Base-by-base conservation (phyloP, 2,329 filamentous ascomycete genomes). In the Penicillium vulpinum region DNA sequence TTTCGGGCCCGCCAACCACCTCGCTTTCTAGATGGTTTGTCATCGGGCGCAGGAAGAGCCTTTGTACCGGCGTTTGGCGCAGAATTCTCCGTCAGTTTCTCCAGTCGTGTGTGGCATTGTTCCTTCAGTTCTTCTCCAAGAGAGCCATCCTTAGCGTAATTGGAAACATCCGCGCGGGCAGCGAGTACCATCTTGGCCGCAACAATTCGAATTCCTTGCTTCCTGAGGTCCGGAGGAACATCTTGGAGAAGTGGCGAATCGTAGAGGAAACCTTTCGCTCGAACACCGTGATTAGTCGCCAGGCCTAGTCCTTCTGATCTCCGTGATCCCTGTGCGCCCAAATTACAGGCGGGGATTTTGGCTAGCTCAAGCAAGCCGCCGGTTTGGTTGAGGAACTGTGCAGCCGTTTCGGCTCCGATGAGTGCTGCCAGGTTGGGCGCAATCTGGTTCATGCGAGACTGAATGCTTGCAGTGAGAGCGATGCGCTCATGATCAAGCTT, bases 391-490 rank as follows among this genome's bases (percentile, higher is more conserved):
- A 99, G 88, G n/a, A 99, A 85, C 76, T 97, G 93, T 4, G 94
- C 94, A 8, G 94, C 93, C 3, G 93, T 97, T 18, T 96, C 82
- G 0, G 93, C 94, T 18, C 94, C 94, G 56, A 99, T 90, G 18
- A 99, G 84, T 1, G 87, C 88, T 0, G 94, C 96, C 52, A 97
- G 78, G 68, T 99, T 99, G 0, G 94, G 94, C 5, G 94, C 94
- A 71, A 97, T 97, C 33, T 96, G 82, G 64, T 89, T 94, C 91
- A 99, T 97, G 60, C 94, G 90, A 35, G 93, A 97, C 76, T 97
- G 91, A 16, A 99, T 94, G 69, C 96, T 99, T 71, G 94, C 89
- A 2, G 91, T 96, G 53, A 99, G 82, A 0, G 87, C 89, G 60
- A 85, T 88, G 75, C 97, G 97, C 28, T 93, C 92, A 63, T 83